Conservation (phyloP, 768 basidiomycete genomes). For the Trametes meyenii region DNA sequence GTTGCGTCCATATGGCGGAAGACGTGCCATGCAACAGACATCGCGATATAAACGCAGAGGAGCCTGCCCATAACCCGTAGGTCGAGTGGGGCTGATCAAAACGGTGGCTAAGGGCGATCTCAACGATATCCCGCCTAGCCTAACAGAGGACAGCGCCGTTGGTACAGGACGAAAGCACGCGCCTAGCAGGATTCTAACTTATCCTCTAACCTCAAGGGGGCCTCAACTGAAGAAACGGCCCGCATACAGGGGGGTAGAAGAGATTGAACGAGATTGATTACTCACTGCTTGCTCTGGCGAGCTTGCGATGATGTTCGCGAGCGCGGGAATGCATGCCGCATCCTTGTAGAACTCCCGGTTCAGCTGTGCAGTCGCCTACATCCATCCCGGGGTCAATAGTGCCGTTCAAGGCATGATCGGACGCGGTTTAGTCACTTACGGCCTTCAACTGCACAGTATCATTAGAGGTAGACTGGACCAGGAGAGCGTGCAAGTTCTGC, state of each 20-base stretch:
- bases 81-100: no score
- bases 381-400: conserved; percentile 1
- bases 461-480: conserved; percentile 82
- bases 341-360: conserved; percentile 94
- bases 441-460: conserved; percentile 90
- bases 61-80: no score
- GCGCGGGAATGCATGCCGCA: conserved; percentile 86
- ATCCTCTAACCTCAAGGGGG: not conserved
- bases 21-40: no score
- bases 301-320: conserved; percentile 83
- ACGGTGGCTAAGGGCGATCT: no score
- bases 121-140: no score
- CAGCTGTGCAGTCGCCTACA: conserved; percentile 85
- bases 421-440: conserved; percentile 52
- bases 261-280: conserved; percentile 25
- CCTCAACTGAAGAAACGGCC: not conserved
- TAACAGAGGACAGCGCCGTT: no score
- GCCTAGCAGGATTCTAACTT: no score
- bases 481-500: conserved; percentile 81
- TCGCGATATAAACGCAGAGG: no score
- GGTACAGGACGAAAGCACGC: no score
- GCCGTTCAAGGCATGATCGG: conserved; percentile 12
- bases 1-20: no score
- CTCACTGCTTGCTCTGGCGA: conserved; percentile 84
- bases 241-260: conserved; percentile 1